phyloP scores from a whole-genome alignment of 1,139 yeast species.

The Yamadazyma blattariae region DNA sequence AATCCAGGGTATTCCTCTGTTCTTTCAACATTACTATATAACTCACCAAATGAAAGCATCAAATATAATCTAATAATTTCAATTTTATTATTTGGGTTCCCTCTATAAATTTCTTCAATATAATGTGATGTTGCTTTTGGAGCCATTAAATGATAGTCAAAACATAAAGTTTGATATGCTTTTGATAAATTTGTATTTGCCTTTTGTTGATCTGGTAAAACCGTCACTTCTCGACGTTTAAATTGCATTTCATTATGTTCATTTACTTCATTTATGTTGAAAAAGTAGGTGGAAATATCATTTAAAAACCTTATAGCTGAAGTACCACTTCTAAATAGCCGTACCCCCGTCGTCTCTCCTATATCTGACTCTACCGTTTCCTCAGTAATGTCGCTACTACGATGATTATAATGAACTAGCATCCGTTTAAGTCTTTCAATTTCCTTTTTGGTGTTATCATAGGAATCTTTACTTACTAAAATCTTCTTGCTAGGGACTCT shows the following conservation, averaged over 20 bases:
- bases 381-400: too few species aligned
- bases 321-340: not conserved
- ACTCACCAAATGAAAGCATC: slow-evolving; percentile 1
- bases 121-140: not conserved
- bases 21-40: not conserved
- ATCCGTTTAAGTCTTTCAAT: not conserved
- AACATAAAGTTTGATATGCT: slow-evolving; percentile 1
- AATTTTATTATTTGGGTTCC: not conserved
- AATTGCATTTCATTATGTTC: not conserved
- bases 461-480: not conserved
- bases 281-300: not conserved
- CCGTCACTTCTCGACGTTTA: not conserved
- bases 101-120: slow-evolving; percentile 1
- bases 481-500: not conserved
- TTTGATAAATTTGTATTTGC: not conserved
- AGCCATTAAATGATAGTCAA: slow-evolving; percentile 2
- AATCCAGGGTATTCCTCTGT: not conserved
- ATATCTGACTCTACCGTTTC: not conserved
- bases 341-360: not conserved
- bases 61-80: slow-evolving; percentile 1
- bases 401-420: not conserved
- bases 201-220: not conserved
- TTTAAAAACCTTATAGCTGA: not conserved
- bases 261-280: not conserved
- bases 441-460: not conserved